Evolutionary conservation across 306 rosid species (phyloP).

Genomic region (Comarum palustre): DNA sequence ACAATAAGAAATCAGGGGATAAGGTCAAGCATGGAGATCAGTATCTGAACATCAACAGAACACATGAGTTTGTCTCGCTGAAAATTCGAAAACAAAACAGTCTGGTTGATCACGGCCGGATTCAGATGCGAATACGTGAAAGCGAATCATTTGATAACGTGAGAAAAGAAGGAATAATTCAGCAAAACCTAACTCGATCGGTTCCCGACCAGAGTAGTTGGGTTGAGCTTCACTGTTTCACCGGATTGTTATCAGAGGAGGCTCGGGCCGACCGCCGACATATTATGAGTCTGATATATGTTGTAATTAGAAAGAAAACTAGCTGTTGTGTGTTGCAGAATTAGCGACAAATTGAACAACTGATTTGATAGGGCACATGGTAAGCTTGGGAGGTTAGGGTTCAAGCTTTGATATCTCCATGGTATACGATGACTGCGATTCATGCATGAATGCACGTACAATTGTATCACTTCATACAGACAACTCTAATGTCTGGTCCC

Average conservation of each 20-base stretch:
- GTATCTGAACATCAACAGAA: background rate
- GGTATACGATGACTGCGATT: background rate
- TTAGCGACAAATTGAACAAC: background rate
- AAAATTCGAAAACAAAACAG: background rate
- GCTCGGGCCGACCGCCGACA: no score
- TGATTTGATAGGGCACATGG: constrained; percentile 10
- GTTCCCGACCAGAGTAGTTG: background rate
- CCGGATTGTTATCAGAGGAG: background rate
- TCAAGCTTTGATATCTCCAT: background rate
- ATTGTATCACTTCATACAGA: constrained; percentile 4
- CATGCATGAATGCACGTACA: background rate
- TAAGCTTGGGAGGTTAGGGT: constrained; percentile 13
- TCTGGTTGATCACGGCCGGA: background rate
- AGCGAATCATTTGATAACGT: no score
- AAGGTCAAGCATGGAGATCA: background rate
- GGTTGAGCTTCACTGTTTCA: no score
- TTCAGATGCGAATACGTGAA: no score
- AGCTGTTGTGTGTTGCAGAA: background rate
- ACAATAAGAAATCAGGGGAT: background rate
- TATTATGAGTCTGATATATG: background rate
- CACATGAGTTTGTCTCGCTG: background rate
- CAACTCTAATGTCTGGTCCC: background rate
- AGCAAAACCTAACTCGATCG: no score
- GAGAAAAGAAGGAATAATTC: no score
- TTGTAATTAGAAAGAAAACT: background rate